Base-by-base conservation (phyloP, 352 stramenopile species). In the Pythium utonaiense region DNA sequence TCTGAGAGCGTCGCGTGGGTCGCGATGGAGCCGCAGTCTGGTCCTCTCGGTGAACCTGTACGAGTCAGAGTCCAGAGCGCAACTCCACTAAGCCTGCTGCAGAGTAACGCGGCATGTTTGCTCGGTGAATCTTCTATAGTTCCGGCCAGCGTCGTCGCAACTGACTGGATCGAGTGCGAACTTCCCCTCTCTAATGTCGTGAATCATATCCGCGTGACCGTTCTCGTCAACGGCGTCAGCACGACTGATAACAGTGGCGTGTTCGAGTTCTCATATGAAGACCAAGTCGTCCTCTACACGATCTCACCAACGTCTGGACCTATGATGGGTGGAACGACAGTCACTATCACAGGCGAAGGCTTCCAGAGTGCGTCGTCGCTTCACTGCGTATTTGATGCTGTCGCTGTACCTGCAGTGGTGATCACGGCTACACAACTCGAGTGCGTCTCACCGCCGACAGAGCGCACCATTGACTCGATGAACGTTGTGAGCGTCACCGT, bases 301-400 rank as follows among this genome's bases (percentile, higher is more conserved):
- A 64, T 74, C 7, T 40, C 42, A 6, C 67, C 67, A 9, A 16
- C 24, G 6, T 45, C 49, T 10, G 67, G 62, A 4, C 54, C 57
- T 34, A 42, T 28, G n/a, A 19, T 27, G 13, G 67, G 67, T 24
- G 56, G 62, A 17, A 71, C 67, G 0, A 21, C 17, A 2, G n/a
- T 74, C 16, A 60, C 21, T 41, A 54, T 74, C 4, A 41, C 24
- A n/a, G 67, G 67, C 4, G 67, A 74, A 60, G 67, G 67, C 7
- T 74, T 71, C 49, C 48, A 53, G 22, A 34, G 47, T 27, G 7
- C 3, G 8, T 21, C 30, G 6, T 21, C 42, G 24, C 53, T 74
- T 12, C 45, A 59, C 21, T 75, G 68, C 30, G 13, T 48, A 6
- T 75, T 75, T 57, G 64, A 54, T 13, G 33, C 6, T 2, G 25